A percentile compares a stretch with the other conserved stretches of the same genome.
phyloP scores from a whole-genome alignment of 306 rosid species.

The Begonia masoniana region DNA sequence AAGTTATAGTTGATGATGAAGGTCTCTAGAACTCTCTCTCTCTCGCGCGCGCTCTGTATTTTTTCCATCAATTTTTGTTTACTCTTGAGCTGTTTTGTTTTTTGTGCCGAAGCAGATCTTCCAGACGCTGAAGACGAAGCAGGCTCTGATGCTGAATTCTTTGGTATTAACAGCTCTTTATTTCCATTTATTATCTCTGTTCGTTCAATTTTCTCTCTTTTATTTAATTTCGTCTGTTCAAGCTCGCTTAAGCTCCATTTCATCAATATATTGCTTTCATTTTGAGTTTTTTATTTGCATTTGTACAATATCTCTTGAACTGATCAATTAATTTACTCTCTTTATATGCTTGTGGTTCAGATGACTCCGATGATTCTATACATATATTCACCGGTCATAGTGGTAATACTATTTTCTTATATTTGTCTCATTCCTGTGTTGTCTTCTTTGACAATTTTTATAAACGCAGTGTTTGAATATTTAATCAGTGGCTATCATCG shows the following conservation, averaged over 20 bases:
- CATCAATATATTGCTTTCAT: not conserved
- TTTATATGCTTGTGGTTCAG: constrained; percentile 24
- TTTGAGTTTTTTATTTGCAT: too few relatives aligned
- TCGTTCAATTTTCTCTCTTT: not conserved
- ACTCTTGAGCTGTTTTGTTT: not conserved
- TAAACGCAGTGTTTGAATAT: too few relatives aligned
- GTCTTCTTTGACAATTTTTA: too few relatives aligned
- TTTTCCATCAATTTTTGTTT: not conserved
- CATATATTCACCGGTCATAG: constrained; percentile 74
- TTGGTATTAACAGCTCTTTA: too few relatives aligned
- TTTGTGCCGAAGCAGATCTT: constrained; percentile 23
- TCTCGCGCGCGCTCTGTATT: not conserved
- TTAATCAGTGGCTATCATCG: too few relatives aligned
- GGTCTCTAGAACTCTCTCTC: constrained; percentile 13
- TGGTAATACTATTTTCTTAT: constrained; percentile 25
- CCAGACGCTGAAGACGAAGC: constrained; percentile 34
- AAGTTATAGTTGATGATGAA: constrained; percentile 25
- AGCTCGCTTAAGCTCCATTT: not conserved
- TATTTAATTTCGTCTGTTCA: not conserved
- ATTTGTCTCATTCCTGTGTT: not conserved
- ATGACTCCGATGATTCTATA: constrained; percentile 53
- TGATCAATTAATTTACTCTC: too few relatives aligned
- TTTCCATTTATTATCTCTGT: not conserved
- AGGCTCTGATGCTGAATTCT: too few relatives aligned
- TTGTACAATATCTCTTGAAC: too few relatives aligned